Conservation (phyloP, 2,329 filamentous ascomycete species). For the Cercospora janseana region DNA sequence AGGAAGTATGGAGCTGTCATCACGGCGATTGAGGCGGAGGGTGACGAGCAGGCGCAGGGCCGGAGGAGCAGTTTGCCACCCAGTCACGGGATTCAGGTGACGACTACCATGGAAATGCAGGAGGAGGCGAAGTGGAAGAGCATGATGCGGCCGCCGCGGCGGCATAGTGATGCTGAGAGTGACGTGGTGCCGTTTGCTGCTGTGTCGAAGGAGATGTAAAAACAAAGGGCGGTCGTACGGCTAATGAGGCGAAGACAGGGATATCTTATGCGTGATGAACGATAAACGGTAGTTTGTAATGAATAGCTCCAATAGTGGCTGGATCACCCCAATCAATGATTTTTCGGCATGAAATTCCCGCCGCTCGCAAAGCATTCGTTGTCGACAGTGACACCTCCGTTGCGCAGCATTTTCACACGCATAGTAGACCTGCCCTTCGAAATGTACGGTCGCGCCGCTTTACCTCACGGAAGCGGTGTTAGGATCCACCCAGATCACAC, state of each 20-base stretch:
- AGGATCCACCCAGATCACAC: no score
- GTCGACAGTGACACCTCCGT: no score
- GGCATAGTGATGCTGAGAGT: slow-evolving; percentile 3
- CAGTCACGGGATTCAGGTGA: slow-evolving; percentile 12
- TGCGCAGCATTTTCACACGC: no score
- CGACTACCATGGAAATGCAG: slow-evolving; percentile 14
- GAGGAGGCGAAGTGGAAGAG: slow-evolving; percentile 11
- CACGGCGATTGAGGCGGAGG: slow-evolving; percentile 10
- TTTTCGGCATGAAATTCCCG: no score
- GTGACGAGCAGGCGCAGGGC: not conserved
- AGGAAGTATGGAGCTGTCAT: slow-evolving; percentile 9
- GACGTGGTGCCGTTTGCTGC: slow-evolving; percentile 2
- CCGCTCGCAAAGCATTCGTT: no score
- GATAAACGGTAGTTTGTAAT: no score
- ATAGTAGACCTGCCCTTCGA: no score
- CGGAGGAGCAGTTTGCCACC: not conserved
- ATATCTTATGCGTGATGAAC: no score
- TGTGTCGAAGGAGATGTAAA: not conserved
- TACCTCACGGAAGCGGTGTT: not conserved
- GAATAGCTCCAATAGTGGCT: no score
- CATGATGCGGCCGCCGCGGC: not conserved
- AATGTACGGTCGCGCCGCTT: not conserved
- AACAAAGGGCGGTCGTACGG: not conserved
- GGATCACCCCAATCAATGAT: no score
- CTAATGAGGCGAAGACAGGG: no score